phyloP scores from a whole-genome alignment of 495 filamentous ascomycete species.

The Penicillium psychrofluorescens region DNA sequence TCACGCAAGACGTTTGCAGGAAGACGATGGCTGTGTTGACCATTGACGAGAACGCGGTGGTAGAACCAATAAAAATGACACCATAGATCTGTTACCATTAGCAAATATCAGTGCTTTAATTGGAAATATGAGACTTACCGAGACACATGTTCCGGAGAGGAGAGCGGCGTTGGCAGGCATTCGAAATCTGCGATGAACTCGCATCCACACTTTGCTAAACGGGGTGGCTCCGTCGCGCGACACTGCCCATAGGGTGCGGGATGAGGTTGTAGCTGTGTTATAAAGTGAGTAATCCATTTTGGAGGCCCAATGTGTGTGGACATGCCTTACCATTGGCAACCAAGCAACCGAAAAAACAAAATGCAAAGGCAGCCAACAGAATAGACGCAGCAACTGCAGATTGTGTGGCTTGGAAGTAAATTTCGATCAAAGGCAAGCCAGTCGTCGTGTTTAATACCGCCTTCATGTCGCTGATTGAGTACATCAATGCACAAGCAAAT shows the following conservation, averaged over 20 bases:
- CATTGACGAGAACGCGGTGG: constrained; percentile 8
- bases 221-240: constrained; percentile 2
- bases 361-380: constrained; percentile 4
- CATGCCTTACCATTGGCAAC: constrained; percentile 2
- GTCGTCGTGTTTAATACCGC: constrained; percentile 3
- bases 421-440: constrained; percentile 5
- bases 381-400: constrained; percentile 2
- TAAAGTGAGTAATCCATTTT: background rate
- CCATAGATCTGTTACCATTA: constrained; percentile 1
- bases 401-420: constrained; percentile 6
- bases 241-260: constrained; percentile 4
- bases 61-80: constrained; percentile 6
- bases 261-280: constrained; percentile 1
- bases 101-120: no score
- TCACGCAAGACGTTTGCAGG: constrained; percentile 5
- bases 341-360: constrained; percentile 6
- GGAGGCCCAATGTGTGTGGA: background rate
- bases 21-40: constrained; percentile 6
- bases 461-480: constrained; percentile 2
- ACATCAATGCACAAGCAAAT: constrained; percentile 4
- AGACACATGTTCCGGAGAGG: constrained; percentile 1
- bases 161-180: constrained; percentile 3
- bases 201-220: constrained; percentile 1
- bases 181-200: background rate
- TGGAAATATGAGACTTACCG: background rate